Evolutionary conservation across 2,329 filamentous ascomycete genomes (phyloP).

Genomic region (Thermoascus crustaceus): DNA sequence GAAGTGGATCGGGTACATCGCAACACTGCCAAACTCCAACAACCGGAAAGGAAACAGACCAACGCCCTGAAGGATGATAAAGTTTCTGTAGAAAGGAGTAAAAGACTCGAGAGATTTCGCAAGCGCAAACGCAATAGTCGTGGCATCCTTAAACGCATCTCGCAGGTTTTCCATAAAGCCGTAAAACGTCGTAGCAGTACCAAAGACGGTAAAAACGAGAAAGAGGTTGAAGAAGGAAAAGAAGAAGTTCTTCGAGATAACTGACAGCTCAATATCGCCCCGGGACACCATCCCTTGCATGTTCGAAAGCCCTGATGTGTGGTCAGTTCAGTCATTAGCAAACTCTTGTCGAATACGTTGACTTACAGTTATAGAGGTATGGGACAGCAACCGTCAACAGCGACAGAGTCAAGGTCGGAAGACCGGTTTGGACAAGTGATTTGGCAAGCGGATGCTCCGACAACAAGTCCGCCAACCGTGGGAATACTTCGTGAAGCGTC

Average conservation of each 20-base stretch:
- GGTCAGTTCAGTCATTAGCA: neutral
- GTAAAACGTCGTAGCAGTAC: constrained; percentile 68
- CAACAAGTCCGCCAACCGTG: constrained; percentile 60
- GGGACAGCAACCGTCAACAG: constrained; percentile 83
- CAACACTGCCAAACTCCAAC: constrained; percentile 78
- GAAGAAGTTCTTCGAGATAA: constrained; percentile 98
- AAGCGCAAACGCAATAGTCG: constrained; percentile 64
- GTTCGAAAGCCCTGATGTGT: constrained; percentile 60
- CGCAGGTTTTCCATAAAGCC: constrained; percentile 56
- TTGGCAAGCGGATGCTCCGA: constrained; percentile 59
- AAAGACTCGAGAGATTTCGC: constrained; percentile 67
- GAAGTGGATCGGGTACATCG: constrained; percentile 71
- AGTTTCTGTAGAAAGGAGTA: constrained; percentile 81
- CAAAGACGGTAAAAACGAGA: constrained; percentile 82
- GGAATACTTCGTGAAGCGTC: constrained; percentile 65
- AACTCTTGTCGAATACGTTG: neutral
- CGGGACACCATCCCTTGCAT: constrained; percentile 91
- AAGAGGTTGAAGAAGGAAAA: constrained; percentile 99
- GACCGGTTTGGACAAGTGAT: constrained; percentile 74
- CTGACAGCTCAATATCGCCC: constrained; percentile 85
- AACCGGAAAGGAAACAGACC: constrained; percentile 89
- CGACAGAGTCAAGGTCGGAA: constrained; percentile 79
- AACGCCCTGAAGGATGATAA: constrained; percentile 88
- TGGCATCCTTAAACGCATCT: constrained; percentile 69
- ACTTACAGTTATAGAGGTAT: constrained; percentile 80